phyloP scores from a whole-genome alignment of 2,329 filamentous ascomycete species.

The Ambrosiella xylebori region DNA sequence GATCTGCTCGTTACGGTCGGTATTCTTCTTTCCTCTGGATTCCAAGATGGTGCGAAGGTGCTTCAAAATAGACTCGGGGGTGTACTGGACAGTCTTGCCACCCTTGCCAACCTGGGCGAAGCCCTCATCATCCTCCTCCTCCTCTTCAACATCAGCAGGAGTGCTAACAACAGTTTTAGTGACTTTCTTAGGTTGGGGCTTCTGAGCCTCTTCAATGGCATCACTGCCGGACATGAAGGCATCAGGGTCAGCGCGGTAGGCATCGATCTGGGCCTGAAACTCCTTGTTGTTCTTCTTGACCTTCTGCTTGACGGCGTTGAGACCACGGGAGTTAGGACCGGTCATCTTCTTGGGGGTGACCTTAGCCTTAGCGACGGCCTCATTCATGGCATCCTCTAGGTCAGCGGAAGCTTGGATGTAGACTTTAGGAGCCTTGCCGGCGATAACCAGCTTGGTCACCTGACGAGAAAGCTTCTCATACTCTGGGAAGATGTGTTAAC shows the following conservation, averaged over 20 bases:
- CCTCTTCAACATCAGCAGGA: conserved; percentile 28
- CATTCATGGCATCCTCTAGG: conserved; percentile 85
- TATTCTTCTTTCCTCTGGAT: conserved; percentile 97
- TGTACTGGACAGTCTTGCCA: conserved; percentile 79
- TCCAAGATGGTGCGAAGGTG: conserved; percentile 86
- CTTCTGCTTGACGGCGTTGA: conserved; percentile 95
- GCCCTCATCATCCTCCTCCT: conserved; percentile 56
- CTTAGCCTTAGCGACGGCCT: conserved; percentile 90
- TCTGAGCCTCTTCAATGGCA: conserved; percentile 35
- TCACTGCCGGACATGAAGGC: conserved; percentile 74
- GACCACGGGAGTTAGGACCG: conserved; percentile 76
- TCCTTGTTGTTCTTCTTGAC: conserved; percentile 99
- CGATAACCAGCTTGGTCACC: conserved; percentile 58
- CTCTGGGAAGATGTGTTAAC: conserved; percentile 33
- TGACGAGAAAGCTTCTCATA: conserved; percentile 90
- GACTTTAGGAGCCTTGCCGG: conserved; percentile 66
- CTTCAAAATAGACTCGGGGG: conserved; percentile 95
- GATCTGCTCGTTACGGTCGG: conserved; percentile 87
- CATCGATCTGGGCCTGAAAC: conserved; percentile 70
- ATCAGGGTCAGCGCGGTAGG: conserved; percentile 72
- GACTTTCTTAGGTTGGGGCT: conserved; percentile 26
- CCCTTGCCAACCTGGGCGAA: conserved; percentile 81
- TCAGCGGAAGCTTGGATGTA: conserved; percentile 91
- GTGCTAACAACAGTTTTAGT: conserved; percentile 28
- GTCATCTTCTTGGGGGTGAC: conserved; percentile 97